phyloP scores from a whole-genome alignment of 2,329 filamentous ascomycete species.

The Phialemonium atrogriseum region DNA sequence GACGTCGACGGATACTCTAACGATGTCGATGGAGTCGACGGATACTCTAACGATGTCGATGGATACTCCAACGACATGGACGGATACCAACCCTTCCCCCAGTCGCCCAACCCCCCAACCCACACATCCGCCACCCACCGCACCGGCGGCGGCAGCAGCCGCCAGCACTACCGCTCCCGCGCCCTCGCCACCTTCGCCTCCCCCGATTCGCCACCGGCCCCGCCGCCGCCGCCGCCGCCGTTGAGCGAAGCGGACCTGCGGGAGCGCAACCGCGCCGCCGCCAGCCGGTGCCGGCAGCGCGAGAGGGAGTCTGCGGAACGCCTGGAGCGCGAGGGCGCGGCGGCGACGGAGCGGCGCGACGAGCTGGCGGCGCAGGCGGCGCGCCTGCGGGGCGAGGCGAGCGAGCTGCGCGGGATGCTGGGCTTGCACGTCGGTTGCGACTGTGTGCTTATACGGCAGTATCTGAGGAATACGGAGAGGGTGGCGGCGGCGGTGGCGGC shows the following conservation, averaged over 20 bases:
- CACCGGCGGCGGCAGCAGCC: not conserved
- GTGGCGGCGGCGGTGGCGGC: not conserved
- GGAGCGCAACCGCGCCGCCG: conserved; percentile 7
- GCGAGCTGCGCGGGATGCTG: not conserved
- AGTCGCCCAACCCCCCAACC: too few species aligned
- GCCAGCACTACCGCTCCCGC: not conserved
- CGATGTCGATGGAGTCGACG: too few species aligned
- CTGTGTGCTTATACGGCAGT: not conserved
- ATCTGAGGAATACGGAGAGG: not conserved
- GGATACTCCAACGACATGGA: not conserved
- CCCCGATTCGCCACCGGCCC: not conserved
- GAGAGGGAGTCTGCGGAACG: conserved; percentile 2
- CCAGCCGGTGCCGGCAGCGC: conserved; percentile 6
- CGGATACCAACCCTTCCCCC: not conserved
- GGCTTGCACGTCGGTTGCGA: not conserved
- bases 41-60: too few species aligned
- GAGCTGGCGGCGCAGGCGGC: not conserved
- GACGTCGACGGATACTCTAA: too few species aligned
- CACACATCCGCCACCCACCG: not conserved
- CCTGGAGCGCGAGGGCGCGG: conserved; percentile 1
- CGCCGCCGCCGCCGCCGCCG: too few species aligned
- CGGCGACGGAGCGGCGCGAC: not conserved
- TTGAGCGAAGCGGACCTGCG: not conserved
- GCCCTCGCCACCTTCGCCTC: not conserved
- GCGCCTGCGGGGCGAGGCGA: not conserved